Conservation (phyloP, 1,284 basidiomycete species). For the Mycena citricolor region DNA sequence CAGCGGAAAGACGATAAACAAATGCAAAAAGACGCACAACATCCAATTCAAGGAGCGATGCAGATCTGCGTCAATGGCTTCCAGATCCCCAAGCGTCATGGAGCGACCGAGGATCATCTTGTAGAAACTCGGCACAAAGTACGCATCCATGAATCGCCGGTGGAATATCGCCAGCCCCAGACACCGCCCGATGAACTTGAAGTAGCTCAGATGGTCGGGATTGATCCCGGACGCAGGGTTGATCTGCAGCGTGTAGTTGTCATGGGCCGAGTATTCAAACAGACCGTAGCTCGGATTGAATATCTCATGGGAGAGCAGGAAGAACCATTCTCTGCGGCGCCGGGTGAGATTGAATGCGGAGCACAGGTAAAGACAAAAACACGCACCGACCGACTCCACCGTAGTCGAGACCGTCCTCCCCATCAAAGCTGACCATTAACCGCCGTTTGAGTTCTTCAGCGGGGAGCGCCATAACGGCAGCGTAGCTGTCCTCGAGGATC, state of each 20-base stretch:
- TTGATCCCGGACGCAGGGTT: conserved; percentile 98
- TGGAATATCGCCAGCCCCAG: conserved; percentile 98
- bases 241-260: conserved; percentile 99
- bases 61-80: conserved; percentile 88
- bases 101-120: conserved; percentile 97
- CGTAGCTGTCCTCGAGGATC: conserved; percentile 96
- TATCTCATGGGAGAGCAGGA: conserved; percentile 97
- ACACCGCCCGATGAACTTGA: conserved; percentile 97
- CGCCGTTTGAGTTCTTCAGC: conserved; percentile 96
- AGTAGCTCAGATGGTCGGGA: conserved; percentile 98
- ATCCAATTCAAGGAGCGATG: conserved; percentile 96
- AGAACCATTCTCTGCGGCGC: conserved; percentile 93
- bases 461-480: conserved; percentile 92
- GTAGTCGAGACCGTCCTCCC: conserved; percentile 97
- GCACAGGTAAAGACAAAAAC: conserved; percentile 3
- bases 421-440: conserved; percentile 98
- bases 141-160: conserved; percentile 96
- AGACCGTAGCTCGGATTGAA: conserved; percentile 99
- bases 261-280: conserved; percentile 98
- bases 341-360: conserved; percentile 3
- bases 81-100: conserved; percentile 82
- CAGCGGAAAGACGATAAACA: not conserved
- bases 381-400: conserved; percentile 91
- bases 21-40: conserved; percentile 60
- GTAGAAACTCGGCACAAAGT: conserved; percentile 99